Conservation (phyloP, 768 basidiomycete genomes). For the Naganishia antarctica region DNA sequence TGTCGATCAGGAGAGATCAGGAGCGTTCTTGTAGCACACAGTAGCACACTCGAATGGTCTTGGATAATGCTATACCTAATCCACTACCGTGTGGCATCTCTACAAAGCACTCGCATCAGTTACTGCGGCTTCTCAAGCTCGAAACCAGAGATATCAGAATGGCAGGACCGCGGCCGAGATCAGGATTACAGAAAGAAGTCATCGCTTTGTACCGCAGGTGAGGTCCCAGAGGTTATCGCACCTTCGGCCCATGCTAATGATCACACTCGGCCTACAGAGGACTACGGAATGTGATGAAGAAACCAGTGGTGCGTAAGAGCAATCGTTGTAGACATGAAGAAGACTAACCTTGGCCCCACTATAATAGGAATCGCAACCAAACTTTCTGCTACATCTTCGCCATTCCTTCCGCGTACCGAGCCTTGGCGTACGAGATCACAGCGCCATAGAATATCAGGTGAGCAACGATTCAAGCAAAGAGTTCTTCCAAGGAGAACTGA, state of each 20-base stretch:
- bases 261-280: not conserved
- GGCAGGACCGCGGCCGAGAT: conserved; percentile 30
- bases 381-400: conserved; percentile 44
- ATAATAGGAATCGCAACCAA: conserved; percentile 27
- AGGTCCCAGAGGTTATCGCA: conserved; percentile 13
- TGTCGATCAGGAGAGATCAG: not conserved
- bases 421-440: conserved; percentile 40
- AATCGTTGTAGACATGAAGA: conserved; percentile 25
- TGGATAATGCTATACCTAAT: too few species aligned
- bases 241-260: not conserved
- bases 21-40: too few species aligned
- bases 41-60: too few species aligned
- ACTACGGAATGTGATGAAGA: conserved; percentile 28
- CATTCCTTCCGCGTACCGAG: conserved; percentile 45
- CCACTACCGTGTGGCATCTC: not conserved
- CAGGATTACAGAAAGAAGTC: conserved; percentile 47
- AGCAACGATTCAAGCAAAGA: conserved; percentile 5
- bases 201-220: conserved; percentile 46
- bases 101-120: too few species aligned
- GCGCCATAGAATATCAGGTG: conserved; percentile 48
- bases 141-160: not conserved
- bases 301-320: conserved; percentile 37
- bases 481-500: not conserved
- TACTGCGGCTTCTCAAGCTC: too few species aligned
- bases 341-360: not conserved